These are phyloP conservation scores for Luffa acutangula DNA, from an alignment of 306 rosid genomes.

Conservation along the genomic window DNA sequence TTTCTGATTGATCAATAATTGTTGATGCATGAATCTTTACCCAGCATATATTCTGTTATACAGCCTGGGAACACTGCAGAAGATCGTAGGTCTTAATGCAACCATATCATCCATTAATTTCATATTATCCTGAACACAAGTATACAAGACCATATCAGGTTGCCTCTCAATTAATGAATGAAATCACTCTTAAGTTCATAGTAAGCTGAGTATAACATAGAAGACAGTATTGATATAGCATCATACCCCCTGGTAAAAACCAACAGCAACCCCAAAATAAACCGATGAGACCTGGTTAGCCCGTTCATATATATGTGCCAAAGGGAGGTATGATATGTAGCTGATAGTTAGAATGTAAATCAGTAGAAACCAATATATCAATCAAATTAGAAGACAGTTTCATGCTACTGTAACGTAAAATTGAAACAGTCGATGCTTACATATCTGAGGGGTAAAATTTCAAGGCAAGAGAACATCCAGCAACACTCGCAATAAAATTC, in stretches of 20 bases:
- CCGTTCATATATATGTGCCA: constrained; percentile 97
- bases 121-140: constrained; percentile 74
- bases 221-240: background rate
- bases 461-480: constrained; percentile 46
- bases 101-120: constrained; percentile 89
- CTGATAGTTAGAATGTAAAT: constrained; percentile 37
- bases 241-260: constrained; percentile 96
- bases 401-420: background rate
- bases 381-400: background rate
- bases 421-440: constrained; percentile 39
- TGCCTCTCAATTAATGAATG: constrained; percentile 9
- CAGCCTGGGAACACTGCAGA: constrained; percentile 96
- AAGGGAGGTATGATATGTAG: constrained; percentile 89
- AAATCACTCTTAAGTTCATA: background rate
- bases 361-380: constrained; percentile 17
- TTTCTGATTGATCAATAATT: background rate
- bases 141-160: constrained; percentile 15
- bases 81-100: constrained; percentile 78
- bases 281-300: constrained; percentile 62
- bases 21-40: constrained; percentile 25
- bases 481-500: constrained; percentile 80
- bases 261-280: constrained; percentile 79
- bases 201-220: background rate
- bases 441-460: constrained; percentile 66
- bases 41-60: constrained; percentile 94